Evolutionary conservation across 306 rosid species (phyloP), one percentile per base, ranked within the genome.

Genomic region (Acacia confusa): DNA sequence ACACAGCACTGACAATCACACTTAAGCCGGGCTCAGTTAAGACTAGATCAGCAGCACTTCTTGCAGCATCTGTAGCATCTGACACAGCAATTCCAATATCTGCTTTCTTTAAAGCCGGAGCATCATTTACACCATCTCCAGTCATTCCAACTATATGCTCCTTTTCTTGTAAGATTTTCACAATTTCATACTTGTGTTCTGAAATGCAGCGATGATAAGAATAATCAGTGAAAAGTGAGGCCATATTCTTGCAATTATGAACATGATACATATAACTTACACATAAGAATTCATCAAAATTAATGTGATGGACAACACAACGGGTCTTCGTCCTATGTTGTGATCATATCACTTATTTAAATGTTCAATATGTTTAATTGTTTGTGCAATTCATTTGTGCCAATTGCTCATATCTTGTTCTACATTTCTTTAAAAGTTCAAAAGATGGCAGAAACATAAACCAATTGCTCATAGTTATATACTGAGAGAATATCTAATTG

Each of bases 21-120:
- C 97, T 92, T 83, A 91, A 89, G 43, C 97, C 97, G 22, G 97
- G 94, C 75, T 93, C 97, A 15, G 97, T 93, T 83, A 93, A 85
- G 81, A 91, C 97, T 85, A 93, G 85, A 78, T 93, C 97, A 78
- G 97, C 88, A 71, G 97, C 97, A 83, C 90, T 50, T 84, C 95
- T 89, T 72, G 97, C 97, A 17, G 97, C 97, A 82, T 93, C 97
- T 75, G 97, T 93, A 75, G 97, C 52, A 88, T 93, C 97, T 74
- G 97, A 94, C 69, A 93, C 97, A 30, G 95, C 97, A 80, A 91
- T 93, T 84, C 97, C 97, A 78, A 93, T 93, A 79, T 93, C 97
- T 45, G 97, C 97, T 86, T 93, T 93, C 92, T 93, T 91, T 79
- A 93, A 79, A 77, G 97, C 97, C 10, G 97, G 97, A 3, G 97